Evolutionary conservation across 2,329 filamentous ascomycete species (phyloP).

Genomic region (Tolypocladium guangdongense): DNA sequence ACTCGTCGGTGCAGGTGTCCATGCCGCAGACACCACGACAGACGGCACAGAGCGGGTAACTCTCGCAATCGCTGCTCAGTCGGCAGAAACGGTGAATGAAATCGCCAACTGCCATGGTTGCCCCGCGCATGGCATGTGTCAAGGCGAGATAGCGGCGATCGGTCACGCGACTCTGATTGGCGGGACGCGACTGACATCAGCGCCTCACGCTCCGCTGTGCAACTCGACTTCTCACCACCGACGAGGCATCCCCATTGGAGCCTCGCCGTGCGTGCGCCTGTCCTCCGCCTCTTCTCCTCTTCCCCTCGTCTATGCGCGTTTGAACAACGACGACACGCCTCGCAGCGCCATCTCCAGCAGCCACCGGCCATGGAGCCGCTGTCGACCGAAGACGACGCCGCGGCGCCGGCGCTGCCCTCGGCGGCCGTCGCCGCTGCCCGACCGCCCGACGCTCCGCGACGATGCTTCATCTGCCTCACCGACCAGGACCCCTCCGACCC

Average conservation of each 20-base stretch:
- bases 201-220: background rate
- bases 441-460: conserved; percentile 21
- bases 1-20: background rate
- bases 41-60: background rate
- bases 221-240: background rate
- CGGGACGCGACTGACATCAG: background rate
- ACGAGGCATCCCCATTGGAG: background rate
- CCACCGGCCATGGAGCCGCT: background rate
- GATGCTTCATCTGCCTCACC: conserved; percentile 54
- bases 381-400: background rate
- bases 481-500: conserved; percentile 39
- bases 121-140: too few relatives aligned
- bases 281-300: background rate
- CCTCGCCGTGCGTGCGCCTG: background rate
- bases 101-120: too few relatives aligned
- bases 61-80: background rate
- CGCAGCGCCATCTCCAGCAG: background rate
- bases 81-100: too few relatives aligned
- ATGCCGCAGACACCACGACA: background rate
- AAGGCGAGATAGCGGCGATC: background rate
- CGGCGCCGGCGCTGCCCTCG: conserved; percentile 4
- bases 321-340: background rate
- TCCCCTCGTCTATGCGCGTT: background rate
- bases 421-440: conserved; percentile 7
- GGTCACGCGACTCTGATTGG: background rate